Conservation (phyloP, 2,329 filamentous ascomycete species). For the Aspergillaceae sp. region DNA sequence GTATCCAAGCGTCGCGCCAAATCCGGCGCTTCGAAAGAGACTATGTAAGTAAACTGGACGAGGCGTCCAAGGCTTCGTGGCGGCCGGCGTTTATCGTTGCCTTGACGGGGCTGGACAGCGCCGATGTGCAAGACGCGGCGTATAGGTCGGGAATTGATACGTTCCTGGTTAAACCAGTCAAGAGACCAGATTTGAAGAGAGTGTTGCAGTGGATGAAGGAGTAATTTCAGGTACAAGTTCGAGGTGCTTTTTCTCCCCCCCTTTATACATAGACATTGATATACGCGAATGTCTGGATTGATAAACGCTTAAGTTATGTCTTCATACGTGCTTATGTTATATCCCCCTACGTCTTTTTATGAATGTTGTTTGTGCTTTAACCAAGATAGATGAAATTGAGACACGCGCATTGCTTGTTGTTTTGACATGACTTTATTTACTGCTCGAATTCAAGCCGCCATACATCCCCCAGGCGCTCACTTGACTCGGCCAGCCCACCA, state of each 20-base stretch:
- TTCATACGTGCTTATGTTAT: too few relatives aligned
- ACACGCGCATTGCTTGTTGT: too few relatives aligned
- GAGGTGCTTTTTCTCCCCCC: too few relatives aligned
- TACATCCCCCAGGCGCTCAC: conserved; percentile 43
- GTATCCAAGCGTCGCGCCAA: conserved; percentile 21
- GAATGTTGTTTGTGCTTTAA: too few relatives aligned
- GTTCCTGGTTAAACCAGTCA: conserved; percentile 27
- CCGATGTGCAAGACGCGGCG: conserved; percentile 23
- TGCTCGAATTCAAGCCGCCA: conserved; percentile 25
- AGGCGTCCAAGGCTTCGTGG: not conserved
- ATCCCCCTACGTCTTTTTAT: too few relatives aligned
- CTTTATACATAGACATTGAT: too few relatives aligned
- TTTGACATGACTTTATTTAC: too few relatives aligned
- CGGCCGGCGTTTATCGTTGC: conserved; percentile 16
- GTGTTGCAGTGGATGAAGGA: not conserved
- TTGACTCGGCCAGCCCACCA: conserved; percentile 46
- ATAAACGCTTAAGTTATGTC: too few relatives aligned
- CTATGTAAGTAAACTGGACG: not conserved
- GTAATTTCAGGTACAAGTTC: too few relatives aligned
- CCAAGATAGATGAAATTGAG: too few relatives aligned
- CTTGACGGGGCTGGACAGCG: conserved; percentile 23
- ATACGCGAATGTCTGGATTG: too few relatives aligned
- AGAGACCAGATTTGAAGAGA: not conserved
- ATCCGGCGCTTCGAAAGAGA: conserved; percentile 21
- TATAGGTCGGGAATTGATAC: conserved; percentile 23